Percentiles rank a stretch among this genome's conserved stretches.
phyloP scores from a whole-genome alignment of 352 stramenopile genomes.

The Halophytophthora batemanensis region DNA sequence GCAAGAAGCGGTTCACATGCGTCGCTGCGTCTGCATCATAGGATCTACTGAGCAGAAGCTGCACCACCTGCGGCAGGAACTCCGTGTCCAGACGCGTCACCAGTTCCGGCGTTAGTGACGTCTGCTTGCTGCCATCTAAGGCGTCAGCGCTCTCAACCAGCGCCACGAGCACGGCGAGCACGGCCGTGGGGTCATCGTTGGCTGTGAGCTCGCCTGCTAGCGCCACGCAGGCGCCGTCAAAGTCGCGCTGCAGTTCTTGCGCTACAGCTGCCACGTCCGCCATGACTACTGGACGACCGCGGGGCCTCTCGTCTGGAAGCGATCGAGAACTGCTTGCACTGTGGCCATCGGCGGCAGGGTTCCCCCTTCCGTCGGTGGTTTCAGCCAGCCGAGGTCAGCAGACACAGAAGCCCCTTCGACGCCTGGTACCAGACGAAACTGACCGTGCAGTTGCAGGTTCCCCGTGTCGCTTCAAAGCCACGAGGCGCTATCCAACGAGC shows the following conservation, averaged over 20 bases:
- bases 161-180: constrained; percentile 28
- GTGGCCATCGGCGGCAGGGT: not conserved
- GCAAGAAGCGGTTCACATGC: constrained; percentile 46
- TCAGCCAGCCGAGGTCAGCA: not conserved
- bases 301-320: no score
- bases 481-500: no score
- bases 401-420: not conserved
- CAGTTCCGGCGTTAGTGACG: constrained; percentile 19
- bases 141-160: constrained; percentile 1
- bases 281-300: not conserved
- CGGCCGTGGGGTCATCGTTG: constrained; percentile 24
- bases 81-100: constrained; percentile 43
- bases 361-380: constrained; percentile 9
- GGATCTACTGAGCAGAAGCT: constrained; percentile 41
- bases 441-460: no score
- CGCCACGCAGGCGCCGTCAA: constrained; percentile 43
- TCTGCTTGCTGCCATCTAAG: not conserved
- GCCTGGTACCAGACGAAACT: not conserved
- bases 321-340: no score
- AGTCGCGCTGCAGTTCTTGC: constrained; percentile 43
- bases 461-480: no score
- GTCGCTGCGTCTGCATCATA: constrained; percentile 27
- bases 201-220: constrained; percentile 39
- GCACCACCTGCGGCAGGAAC: constrained; percentile 56
- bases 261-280: constrained; percentile 11